phyloP scores from a whole-genome alignment of 805 yeast species.

The Spathaspora passalidarum region DNA sequence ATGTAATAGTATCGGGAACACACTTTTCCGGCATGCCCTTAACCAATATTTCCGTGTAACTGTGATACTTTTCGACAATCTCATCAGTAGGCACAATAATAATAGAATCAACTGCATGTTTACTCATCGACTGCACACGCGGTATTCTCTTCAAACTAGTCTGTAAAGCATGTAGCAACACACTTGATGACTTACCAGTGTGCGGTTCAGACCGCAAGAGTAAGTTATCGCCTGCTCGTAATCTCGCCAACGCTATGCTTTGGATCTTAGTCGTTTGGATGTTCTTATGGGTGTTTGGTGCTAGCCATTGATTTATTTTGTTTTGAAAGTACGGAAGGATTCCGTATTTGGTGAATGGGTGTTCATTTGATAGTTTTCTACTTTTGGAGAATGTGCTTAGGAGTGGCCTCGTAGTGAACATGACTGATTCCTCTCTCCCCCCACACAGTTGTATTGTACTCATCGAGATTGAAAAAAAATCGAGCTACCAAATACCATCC shows the following conservation, averaged over 20 bases:
- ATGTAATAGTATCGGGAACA: constrained; percentile 14
- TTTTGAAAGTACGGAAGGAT: constrained; percentile 22
- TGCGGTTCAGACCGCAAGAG: constrained; percentile 12
- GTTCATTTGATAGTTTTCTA: too few relatives aligned
- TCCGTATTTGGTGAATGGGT: constrained; percentile 17
- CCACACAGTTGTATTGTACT: too few relatives aligned
- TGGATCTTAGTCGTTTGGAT: constrained; percentile 19
- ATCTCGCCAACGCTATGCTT: constrained; percentile 14
- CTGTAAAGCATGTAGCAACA: constrained; percentile 18
- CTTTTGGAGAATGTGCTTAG: too few relatives aligned
- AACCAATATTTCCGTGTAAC: constrained; percentile 10
- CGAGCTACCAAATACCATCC: too few relatives aligned
- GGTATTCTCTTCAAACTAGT: constrained; percentile 17
- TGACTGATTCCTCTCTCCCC: too few relatives aligned
- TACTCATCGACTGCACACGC: constrained; percentile 10
- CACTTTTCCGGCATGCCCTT: constrained; percentile 19
- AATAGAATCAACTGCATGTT: constrained; percentile 14
- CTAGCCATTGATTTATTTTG: constrained; percentile 14
- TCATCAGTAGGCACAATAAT: constrained; percentile 24
- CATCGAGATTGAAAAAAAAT: too few relatives aligned
- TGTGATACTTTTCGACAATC: constrained; percentile 16
- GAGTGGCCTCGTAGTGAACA: too few relatives aligned
- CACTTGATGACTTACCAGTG: constrained; percentile 20
- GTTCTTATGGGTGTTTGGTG: constrained; percentile 10
- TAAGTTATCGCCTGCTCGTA: constrained; percentile 15